Evolutionary conservation across 2,329 filamentous ascomycete genomes (phyloP).

Genomic region (Sporothrix variecibatus): DNA sequence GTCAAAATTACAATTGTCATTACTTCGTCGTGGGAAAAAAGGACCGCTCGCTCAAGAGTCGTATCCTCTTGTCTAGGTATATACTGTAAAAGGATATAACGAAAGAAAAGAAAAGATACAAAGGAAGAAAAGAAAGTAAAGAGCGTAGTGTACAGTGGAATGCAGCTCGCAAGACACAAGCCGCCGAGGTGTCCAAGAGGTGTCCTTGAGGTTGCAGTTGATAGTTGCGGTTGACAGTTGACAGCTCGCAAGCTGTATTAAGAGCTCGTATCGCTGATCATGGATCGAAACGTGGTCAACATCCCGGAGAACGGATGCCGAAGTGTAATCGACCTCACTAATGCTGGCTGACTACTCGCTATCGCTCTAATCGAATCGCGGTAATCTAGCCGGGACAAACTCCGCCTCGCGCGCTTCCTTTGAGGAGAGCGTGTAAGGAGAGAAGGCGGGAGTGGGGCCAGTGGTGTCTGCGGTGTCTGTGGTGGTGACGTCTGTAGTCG

Average conservation of each 20-base stretch:
- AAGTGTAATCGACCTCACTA: background rate
- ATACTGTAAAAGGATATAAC: constrained; percentile 1
- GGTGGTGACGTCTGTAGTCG: background rate
- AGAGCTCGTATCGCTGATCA: too few species aligned
- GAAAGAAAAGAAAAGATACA: background rate
- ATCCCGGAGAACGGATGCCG: background rate
- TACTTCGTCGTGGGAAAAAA: constrained; percentile 13
- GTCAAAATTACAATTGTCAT: background rate
- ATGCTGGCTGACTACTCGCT: background rate
- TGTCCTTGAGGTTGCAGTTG: too few species aligned
- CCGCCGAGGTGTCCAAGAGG: constrained; percentile 4
- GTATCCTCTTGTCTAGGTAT: constrained; percentile 19
- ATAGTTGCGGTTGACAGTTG: background rate
- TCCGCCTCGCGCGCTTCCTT: constrained; percentile 32
- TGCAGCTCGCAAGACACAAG: background rate
- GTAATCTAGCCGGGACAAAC: constrained; percentile 62
- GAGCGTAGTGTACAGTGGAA: background rate
- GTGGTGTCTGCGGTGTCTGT: background rate
- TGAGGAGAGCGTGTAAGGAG: background rate
- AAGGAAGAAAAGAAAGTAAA: background rate
- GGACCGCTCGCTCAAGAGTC: background rate
- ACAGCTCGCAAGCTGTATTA: background rate
- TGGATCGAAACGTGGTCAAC: background rate
- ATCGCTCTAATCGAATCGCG: constrained; percentile 46
- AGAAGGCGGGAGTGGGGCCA: background rate